Base-by-base conservation (phyloP, 2,329 filamentous ascomycete genomes). In the Meredithiella fracta region DNA sequence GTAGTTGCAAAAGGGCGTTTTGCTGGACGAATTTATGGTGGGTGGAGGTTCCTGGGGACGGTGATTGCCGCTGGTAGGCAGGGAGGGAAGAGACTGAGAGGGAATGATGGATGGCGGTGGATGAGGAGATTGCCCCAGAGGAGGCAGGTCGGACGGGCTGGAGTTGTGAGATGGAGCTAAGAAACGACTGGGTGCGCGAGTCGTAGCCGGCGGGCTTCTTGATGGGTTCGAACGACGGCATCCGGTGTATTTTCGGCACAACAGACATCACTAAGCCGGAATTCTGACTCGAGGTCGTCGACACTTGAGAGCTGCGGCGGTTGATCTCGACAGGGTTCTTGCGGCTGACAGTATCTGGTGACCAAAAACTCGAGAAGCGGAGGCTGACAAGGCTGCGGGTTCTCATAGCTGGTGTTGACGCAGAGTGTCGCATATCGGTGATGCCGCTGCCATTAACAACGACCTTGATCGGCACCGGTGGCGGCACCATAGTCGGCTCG, bases 361-460 rank as follows among this genome's bases (percentile, higher is more conserved):
- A 44, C 57, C 57, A 56, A 15, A 58, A 50, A 22, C 37, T 31
- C 6, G 60, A 53, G 5, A 60, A 34, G 15, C 60, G 58, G 6
- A 59, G 56, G n/a, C 59, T 53, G 7, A 59, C 49, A 3, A 60
- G 51, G 29, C 67, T 69, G 25, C 69, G 67, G 3, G 68, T 71
- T n/a, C 65, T 65, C 64, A 73, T 68, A 60, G 53, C 23, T 17
- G 51, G 25, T 4, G 50, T 40, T 17, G 53, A 55, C 20, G 49
- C 15, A n/a, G 31, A 58, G 9, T 58, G 49, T 9, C 14, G 14
- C 9, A 50, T 26, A 22, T 42, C 38, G 3, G 17, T 44, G 11
- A 11, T 11, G 11, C 5, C 29, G 11, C 5, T 11, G 11, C 5
- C 29, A 11, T 34, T 11, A 34, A 34, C 29, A 5, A 34, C 11